Base-by-base conservation (phyloP, 1,139 yeast species). In the Yamadazyma sp. region DNA sequence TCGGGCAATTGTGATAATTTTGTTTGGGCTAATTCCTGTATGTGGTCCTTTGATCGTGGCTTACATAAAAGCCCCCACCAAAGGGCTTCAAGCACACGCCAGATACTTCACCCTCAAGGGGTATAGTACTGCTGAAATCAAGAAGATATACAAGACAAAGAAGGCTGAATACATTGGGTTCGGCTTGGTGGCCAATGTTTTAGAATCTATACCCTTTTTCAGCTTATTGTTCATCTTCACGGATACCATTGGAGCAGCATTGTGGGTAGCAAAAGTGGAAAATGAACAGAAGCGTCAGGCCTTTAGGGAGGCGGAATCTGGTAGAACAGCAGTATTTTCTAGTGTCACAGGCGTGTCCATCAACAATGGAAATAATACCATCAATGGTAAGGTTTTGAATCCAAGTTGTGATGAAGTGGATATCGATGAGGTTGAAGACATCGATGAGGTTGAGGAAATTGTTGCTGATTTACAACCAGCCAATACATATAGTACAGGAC, bases 241-340 rank as follows among this genome's bases (percentile, higher is more conserved):
- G 9, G 80, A 82, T 54, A 75, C 78, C 5, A 65, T 78, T 3
- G 92, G 88, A 2, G 87, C 86, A 3, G 89, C 90, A 0, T 60
- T 85, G 28, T 85, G 92, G 92, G 87, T 73, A 0, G 66, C 65
- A 10, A 57, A 60, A 24, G 55, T 60, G 21, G 69, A 64, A 40
- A 43, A 49, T 37, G 40, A 44, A 22, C 16, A 46, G 46, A 16
- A 31, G 39, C 29, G 13, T 13, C 28, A 45, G 42, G 17, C 25
- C 37, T n/a, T 23, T 40, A 28, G 34, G 42, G 18, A 46, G 44
- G 5, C n/a, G 33, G 21, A 16, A 41, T 17, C 17, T 10, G 29
- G 12, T 16, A 23, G 33, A 17, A 30, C 21, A 16, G 16, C 18
- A 24, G 29, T 5, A 9, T 5, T 27, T 13, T 6, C 16, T 6